Conservation (phyloP, 1,284 basidiomycete genomes). For the Coniophora puteana region DNA sequence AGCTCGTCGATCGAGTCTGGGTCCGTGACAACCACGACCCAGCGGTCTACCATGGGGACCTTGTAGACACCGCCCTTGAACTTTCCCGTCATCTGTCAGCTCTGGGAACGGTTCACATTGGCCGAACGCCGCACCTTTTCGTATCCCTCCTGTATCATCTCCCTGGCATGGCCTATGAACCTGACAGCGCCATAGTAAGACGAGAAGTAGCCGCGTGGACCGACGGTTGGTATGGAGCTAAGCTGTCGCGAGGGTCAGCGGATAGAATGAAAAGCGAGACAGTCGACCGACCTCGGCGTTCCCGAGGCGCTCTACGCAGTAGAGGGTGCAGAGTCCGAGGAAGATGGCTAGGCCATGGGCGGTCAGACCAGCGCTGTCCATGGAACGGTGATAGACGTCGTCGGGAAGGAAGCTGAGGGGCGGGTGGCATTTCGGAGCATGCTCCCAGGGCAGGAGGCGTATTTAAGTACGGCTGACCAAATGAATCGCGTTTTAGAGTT, state of each 20-base stretch:
- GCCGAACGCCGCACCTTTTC: slow-evolving; percentile 22
- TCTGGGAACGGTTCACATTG: slow-evolving; percentile 1
- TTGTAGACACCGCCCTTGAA: slow-evolving; percentile 32
- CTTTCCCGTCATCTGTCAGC: slow-evolving; percentile 22
- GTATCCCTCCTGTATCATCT: slow-evolving; percentile 35
- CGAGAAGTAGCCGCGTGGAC: slow-evolving; percentile 29
- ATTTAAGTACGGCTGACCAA: slow-evolving; percentile 27
- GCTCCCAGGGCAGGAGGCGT: slow-evolving; percentile 17
- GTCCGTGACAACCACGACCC: slow-evolving; percentile 32
- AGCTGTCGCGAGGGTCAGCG: slow-evolving; percentile 16
- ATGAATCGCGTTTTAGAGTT: slow-evolving; percentile 28
- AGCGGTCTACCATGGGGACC: slow-evolving; percentile 33
- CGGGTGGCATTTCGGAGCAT: slow-evolving; percentile 25
- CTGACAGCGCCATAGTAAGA: slow-evolving; percentile 31
- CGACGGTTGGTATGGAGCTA: slow-evolving; percentile 32
- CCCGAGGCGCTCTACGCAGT: slow-evolving; percentile 17
- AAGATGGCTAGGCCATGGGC: slow-evolving; percentile 18
- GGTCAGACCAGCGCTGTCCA: slow-evolving; percentile 21
- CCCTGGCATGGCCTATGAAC: slow-evolving; percentile 26
- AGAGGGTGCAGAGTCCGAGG: slow-evolving; percentile 10
- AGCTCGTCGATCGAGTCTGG: slow-evolving; percentile 33
- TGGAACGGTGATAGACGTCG: slow-evolving; percentile 16
- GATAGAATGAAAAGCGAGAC: neutral
- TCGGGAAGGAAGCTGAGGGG: slow-evolving; percentile 15
- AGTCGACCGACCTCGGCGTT: slow-evolving; percentile 22